Conservation (phyloP, 108 stramenopile genomes). For the Asterionellopsis glacialis region DNA sequence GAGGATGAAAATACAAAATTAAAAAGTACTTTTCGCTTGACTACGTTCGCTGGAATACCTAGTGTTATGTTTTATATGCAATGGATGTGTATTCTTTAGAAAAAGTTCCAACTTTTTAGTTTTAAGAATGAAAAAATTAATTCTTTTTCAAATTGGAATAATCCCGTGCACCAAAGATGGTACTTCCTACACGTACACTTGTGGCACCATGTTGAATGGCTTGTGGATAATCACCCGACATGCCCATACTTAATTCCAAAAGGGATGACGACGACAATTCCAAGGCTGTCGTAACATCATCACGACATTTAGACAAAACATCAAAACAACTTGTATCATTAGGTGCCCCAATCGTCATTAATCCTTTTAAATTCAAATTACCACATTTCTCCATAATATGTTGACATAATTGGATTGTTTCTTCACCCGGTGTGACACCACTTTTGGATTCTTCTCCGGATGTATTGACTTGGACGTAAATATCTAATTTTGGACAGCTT, state of each 20-base stretch:
- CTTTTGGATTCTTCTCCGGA: constrained; percentile 93
- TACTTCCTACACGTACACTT: constrained; percentile 93
- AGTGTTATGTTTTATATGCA: no score
- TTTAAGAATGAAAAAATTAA: no score
- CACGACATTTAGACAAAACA: constrained; percentile 47
- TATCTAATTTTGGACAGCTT: constrained; percentile 48
- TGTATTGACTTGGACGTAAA: constrained; percentile 95
- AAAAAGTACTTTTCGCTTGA: no score
- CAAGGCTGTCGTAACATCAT: constrained; percentile 39
- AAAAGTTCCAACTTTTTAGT: no score
- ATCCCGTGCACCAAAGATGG: constrained; percentile 94
- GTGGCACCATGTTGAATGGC: constrained; percentile 93
- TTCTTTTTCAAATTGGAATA: constrained; percentile 79
- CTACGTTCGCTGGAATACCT: no score
- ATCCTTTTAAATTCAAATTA: constrained; percentile 72
- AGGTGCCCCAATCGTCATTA: constrained; percentile 98
- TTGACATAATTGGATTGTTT: constrained; percentile 34
- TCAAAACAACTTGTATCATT: constrained; percentile 87
- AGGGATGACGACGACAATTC: constrained; percentile 30
- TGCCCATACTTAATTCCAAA: constrained; percentile 96
- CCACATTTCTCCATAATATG: constrained; percentile 70
- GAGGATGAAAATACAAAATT: no score
- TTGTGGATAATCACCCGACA: constrained; percentile 94
- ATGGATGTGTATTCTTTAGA: no score
- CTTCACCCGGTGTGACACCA: constrained; percentile 71